Evolutionary conservation across 2,329 filamentous ascomycete species (phyloP).

Genomic region (Cylindrodendrum hubeiense): DNA sequence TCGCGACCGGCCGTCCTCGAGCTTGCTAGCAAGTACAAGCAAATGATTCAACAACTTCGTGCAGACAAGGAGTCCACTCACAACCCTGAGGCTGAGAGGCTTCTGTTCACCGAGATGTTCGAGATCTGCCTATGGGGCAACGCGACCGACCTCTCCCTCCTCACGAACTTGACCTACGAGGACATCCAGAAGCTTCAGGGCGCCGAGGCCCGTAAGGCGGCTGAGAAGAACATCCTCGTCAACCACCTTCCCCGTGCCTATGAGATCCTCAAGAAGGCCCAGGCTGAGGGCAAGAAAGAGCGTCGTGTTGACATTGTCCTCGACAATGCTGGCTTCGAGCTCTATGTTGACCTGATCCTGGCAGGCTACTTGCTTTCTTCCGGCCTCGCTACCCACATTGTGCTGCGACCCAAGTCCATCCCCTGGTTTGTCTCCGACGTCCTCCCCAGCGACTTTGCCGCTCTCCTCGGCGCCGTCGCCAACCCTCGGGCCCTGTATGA

Average conservation of each 20-base stretch:
- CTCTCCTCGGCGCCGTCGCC: constrained; percentile 84
- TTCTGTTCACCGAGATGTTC: constrained; percentile 92
- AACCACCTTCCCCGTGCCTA: constrained; percentile 87
- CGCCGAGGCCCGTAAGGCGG: constrained; percentile 83
- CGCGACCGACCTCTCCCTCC: constrained; percentile 90
- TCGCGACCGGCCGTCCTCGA: constrained; percentile 89
- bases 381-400: constrained; percentile 85
- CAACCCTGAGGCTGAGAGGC: constrained; percentile 77
- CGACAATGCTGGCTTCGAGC: constrained; percentile 97
- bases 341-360: constrained; percentile 94
- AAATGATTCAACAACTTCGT: constrained; percentile 77
- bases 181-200: constrained; percentile 98
- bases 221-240: constrained; percentile 91
- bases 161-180: constrained; percentile 91
- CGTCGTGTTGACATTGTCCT: constrained; percentile 93
- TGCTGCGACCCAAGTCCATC: constrained; percentile 93
- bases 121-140: constrained; percentile 99
- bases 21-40: constrained; percentile 81
- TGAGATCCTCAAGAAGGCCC: constrained; percentile 73
- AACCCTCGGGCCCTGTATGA: constrained; percentile 84
- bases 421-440: constrained; percentile 99
- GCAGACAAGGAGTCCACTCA: constrained; percentile 62
- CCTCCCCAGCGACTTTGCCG: constrained; percentile 84
- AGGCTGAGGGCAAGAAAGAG: constrained; percentile 72
- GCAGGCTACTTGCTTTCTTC: constrained; percentile 90